Base-by-base conservation (phyloP, 2,329 filamentous ascomycete species). In the Fusarium luffae region DNA sequence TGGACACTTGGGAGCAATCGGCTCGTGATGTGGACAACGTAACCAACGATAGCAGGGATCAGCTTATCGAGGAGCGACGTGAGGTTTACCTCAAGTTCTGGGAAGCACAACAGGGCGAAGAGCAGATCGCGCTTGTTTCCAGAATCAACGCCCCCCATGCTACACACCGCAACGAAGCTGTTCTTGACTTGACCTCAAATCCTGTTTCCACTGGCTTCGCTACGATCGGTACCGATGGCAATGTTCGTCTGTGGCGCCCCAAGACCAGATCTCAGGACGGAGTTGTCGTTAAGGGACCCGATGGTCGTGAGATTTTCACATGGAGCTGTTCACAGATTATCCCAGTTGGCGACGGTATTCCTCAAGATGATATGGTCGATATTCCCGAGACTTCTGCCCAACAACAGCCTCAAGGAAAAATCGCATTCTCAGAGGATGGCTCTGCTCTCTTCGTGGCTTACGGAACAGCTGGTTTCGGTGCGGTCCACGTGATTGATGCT, bases 31-130 rank as follows among this genome's bases (percentile, higher is more conserved):
- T 92, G 16, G 85, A 88, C 41, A 85, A 76, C 46, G 72, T 80
- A 2, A 74, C 70, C 30, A 64, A 72, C 28, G 80, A 81, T 21
- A 72, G 74, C 63, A 79, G 76, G 66, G 82, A 80, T 70, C 84
- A 81, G 54, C 84, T 88, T 59, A 79, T 83, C 30, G 80, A 81
- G 32, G 84, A 85, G 66, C 85, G 83, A 66, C 86, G 86, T 44
- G 95, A 98, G 77, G 88, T 94, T 1, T 92, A 92, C 74, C 84
- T 99, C 51, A 98, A 97, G 77, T 96, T 99, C 78, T 99, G 96
- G 96, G 82, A 90, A 78, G 80, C 92, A 80, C 88, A 88, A 80
- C 76, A 83, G 74, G 75, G 84, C 74, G 76, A 84, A 76, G 76
- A 87, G 75, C 75, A 82, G 72, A 93, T 96, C 85, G 89, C 92